phyloP scores from a whole-genome alignment of 805 yeast species.

The Yarrowia alimentaria region DNA sequence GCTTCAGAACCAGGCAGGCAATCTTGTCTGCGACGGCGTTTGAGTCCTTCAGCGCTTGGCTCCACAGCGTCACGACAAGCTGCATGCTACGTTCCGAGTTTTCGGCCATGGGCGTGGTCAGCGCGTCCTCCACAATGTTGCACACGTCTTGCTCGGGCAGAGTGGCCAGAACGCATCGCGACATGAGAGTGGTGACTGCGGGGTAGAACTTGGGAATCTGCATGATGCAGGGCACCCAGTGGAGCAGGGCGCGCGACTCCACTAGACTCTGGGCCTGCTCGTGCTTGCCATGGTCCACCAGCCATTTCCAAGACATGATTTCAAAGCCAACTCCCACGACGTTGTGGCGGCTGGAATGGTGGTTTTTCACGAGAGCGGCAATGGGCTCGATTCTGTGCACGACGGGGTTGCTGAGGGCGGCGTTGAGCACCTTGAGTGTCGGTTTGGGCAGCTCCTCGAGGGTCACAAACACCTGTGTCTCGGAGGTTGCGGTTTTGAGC shows the following conservation, averaged over 20 bases:
- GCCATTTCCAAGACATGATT: constrained; percentile 17
- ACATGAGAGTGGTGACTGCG: constrained; percentile 9
- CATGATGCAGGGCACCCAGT: constrained; percentile 21
- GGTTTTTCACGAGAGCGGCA: constrained; percentile 8
- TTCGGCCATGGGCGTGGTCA: constrained; percentile 1
- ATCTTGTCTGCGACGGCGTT: background rate
- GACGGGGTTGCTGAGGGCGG: constrained; percentile 14
- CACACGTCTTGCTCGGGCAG: background rate
- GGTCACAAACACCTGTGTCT: constrained; percentile 18
- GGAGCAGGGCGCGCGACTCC: background rate
- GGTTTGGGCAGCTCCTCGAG: constrained; percentile 23
- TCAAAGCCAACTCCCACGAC: constrained; percentile 16
- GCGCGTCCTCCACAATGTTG: background rate
- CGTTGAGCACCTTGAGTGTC: constrained; percentile 18
- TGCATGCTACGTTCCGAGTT: constrained; percentile 7
- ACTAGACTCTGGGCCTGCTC: constrained; percentile 18
- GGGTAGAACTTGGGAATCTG: constrained; percentile 14
- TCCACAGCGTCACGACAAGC: constrained; percentile 10
- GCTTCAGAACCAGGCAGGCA: background rate
- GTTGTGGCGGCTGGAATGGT: constrained; percentile 4
- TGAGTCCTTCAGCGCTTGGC: constrained; percentile 7
- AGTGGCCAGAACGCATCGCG: background rate
- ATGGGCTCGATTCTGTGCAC: constrained; percentile 26
- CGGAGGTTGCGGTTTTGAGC: constrained; percentile 1
- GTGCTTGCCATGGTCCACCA: constrained; percentile 21